These are phyloP conservation scores for Chaetomidium leptoderma DNA, from an alignment of 495 filamentous ascomycete species.

Conservation along the genomic window DNA sequence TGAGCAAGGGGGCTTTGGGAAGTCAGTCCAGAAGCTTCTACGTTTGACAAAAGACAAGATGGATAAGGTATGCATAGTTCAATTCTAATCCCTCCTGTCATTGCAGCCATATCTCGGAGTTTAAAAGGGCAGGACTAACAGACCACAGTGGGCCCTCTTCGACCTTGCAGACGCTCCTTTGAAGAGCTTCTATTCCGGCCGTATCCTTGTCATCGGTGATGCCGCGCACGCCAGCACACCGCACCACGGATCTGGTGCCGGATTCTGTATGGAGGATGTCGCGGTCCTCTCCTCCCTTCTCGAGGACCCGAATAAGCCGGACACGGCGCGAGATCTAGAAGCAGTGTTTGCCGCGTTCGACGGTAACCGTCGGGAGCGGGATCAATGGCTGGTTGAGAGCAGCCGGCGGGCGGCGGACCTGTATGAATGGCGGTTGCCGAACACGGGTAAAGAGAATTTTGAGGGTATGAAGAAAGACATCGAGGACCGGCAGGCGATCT, in stretches of 20 bases:
- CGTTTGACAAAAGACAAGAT: constrained; percentile 26
- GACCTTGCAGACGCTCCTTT: constrained; percentile 60
- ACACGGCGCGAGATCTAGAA: constrained; percentile 32
- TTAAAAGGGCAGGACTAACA: too few species aligned
- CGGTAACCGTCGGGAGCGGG: constrained; percentile 48
- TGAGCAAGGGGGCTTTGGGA: constrained; percentile 43
- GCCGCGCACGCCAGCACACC: constrained; percentile 68
- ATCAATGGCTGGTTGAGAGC: constrained; percentile 41
- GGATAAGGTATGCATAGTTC: constrained; percentile 15
- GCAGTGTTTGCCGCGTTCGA: constrained; percentile 62
- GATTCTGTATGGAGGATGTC: constrained; percentile 66
- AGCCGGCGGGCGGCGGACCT: constrained; percentile 39
- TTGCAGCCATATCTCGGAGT: too few species aligned
- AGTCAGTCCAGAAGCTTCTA: constrained; percentile 35
- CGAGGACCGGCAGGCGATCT: constrained; percentile 8
- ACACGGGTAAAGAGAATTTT: constrained; percentile 2
- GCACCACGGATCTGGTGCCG: constrained; percentile 65
- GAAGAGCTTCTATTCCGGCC: constrained; percentile 51
- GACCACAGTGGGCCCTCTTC: constrained; percentile 56
- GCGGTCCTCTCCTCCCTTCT: constrained; percentile 56
- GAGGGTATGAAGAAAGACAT: constrained; percentile 16
- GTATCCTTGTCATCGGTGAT: constrained; percentile 60
- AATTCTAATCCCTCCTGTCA: neutral
- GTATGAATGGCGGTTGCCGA: constrained; percentile 31
- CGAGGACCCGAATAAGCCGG: constrained; percentile 34